Evolutionary conservation across 1,284 basidiomycete genomes (phyloP).

Genomic region (Fomitiporia mediterranea): DNA sequence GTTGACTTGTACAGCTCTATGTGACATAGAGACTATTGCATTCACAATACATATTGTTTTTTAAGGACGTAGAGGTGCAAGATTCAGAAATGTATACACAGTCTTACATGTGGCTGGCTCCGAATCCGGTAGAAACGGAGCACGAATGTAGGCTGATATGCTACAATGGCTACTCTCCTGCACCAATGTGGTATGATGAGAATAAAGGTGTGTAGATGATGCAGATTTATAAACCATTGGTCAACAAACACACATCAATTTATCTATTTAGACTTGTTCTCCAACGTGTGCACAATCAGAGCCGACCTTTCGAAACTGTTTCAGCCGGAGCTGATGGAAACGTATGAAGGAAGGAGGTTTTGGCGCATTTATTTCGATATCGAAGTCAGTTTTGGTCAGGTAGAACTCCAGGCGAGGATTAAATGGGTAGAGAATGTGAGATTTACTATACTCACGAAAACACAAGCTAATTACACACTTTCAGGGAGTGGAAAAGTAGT

Average conservation of each 20-base stretch:
- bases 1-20: constrained; percentile 24
- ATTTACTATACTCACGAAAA: background rate
- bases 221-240: background rate
- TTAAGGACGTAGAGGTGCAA: background rate
- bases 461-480: constrained; percentile 11
- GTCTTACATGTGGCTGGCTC: background rate
- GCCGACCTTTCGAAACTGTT: constrained; percentile 67
- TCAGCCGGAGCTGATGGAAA: constrained; percentile 41
- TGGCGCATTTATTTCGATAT: constrained; percentile 78
- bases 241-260: constrained; percentile 41
- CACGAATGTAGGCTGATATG: background rate
- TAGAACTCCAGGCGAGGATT: constrained; percentile 72
- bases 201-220: constrained; percentile 9
- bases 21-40: too few species aligned
- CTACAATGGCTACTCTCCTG: constrained; percentile 4
- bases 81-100: background rate
- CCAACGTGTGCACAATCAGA: constrained; percentile 67
- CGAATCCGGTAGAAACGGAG: background rate
- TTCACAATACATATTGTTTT: background rate
- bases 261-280: background rate
- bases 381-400: constrained; percentile 74
- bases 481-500: constrained; percentile 62
- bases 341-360: constrained; percentile 58
- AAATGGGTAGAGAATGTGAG: constrained; percentile 74
- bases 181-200: constrained; percentile 13